These are phyloP conservation scores for Stevia rebaudiana DNA, from an alignment of 140 eudicot species.

Conservation along the genomic window DNA sequence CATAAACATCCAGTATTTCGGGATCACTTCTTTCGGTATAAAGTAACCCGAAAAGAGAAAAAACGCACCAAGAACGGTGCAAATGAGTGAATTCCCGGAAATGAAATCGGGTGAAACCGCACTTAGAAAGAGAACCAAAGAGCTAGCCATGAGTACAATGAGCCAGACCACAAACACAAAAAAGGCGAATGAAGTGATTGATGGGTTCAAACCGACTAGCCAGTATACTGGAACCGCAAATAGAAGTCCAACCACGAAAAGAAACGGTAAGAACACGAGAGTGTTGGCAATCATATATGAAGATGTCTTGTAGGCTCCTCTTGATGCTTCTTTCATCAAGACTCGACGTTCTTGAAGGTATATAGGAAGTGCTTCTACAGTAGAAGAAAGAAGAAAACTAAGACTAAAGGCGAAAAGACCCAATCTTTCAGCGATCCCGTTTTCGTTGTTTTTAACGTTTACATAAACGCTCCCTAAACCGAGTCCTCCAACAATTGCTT, in stretches of 20 bases:
- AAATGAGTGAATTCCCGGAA: slow-evolving; percentile 82
- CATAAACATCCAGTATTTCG: slow-evolving; percentile 93
- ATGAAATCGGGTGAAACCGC: slow-evolving; percentile 89
- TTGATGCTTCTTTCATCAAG: slow-evolving; percentile 89
- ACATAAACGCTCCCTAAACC: slow-evolving; percentile 85
- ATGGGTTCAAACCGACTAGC: slow-evolving; percentile 86
- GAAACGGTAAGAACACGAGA: slow-evolving; percentile 74
- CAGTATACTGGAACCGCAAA: slow-evolving; percentile 79
- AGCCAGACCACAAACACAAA: slow-evolving; percentile 78
- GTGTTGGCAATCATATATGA: slow-evolving; percentile 95
- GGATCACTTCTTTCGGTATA: slow-evolving; percentile 78
- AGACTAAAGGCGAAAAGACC: slow-evolving; percentile 95
- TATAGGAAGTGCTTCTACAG: slow-evolving; percentile 94
- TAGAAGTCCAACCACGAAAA: slow-evolving; percentile 65
- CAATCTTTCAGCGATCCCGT: slow-evolving; percentile 80
- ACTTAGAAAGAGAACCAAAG: slow-evolving; percentile 80
- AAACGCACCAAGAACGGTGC: slow-evolving; percentile 87
- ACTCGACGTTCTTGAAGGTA: slow-evolving; percentile 93
- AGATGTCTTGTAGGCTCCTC: slow-evolving; percentile 77
- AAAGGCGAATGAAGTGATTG: slow-evolving; percentile 51
- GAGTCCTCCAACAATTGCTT: slow-evolving; percentile 89
- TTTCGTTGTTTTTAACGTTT: slow-evolving; percentile 50
- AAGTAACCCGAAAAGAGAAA: slow-evolving; percentile 94
- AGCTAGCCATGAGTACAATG: slow-evolving; percentile 95
- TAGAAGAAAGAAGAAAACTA: slow-evolving; percentile 92